These are phyloP conservation scores for Penicillium sp. DNA, from an alignment of 2,329 filamentous ascomycete genomes.

Conservation along the genomic window DNA sequence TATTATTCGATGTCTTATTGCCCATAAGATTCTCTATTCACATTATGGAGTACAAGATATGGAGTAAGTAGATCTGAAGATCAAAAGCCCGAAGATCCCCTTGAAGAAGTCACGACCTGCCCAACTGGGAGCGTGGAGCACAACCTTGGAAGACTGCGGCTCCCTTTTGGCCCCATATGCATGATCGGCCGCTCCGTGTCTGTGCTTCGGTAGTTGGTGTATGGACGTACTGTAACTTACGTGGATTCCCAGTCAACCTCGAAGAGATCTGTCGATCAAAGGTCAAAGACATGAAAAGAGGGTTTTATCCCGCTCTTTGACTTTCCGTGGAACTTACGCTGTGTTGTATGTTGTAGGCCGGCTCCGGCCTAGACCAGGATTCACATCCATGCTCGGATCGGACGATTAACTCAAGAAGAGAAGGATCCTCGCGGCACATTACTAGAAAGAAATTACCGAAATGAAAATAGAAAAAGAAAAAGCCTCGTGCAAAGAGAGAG, in stretches of 20 bases:
- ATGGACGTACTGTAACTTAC: no score
- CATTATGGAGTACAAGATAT: no score
- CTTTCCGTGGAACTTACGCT: not conserved
- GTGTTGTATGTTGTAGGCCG: not conserved
- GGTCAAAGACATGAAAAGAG: not conserved
- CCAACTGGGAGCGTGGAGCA: constrained; percentile 10
- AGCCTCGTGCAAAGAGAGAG: constrained; percentile 11
- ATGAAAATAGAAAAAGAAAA: not conserved
- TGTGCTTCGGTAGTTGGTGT: constrained; percentile 6
- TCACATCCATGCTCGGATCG: constrained; percentile 15
- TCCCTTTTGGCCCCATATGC: constrained; percentile 16
- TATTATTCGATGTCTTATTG: no score
- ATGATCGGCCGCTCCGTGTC: constrained; percentile 22
- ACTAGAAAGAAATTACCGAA: no score
- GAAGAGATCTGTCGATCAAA: not conserved
- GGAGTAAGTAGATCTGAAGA: not conserved
- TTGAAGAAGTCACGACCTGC: constrained; percentile 9
- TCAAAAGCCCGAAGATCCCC: not conserved
- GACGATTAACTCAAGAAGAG: not conserved
- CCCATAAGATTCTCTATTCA: no score
- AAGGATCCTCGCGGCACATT: no score
- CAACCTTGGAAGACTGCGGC: constrained; percentile 9
- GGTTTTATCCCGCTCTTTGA: not conserved
- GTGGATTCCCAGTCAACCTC: no score
- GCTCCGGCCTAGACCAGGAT: constrained; percentile 4